A percentile compares a stretch with the other conserved stretches of the same genome.
phyloP scores from a whole-genome alignment of 208 protist species.

The Angomonas deanei region DNA sequence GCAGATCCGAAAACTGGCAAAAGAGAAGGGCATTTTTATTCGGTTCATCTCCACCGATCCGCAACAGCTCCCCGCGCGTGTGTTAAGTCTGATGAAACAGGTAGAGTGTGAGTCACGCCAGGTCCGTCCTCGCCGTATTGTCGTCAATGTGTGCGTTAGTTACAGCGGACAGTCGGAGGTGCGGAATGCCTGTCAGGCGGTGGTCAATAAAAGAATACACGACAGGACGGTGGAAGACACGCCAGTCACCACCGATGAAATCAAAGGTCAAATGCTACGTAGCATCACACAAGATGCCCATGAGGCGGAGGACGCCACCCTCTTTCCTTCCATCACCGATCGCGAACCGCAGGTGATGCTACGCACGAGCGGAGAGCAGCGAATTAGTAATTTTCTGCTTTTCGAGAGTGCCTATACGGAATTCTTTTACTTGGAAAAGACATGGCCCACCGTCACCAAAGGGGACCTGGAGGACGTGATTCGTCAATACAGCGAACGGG shows the following conservation, averaged over 20 bases:
- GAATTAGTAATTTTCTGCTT: constrained; percentile 85
- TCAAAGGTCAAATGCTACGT: constrained; percentile 72
- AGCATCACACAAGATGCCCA: constrained; percentile 70
- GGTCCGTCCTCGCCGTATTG: constrained; percentile 41
- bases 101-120: constrained; percentile 62
- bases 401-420: constrained; percentile 87
- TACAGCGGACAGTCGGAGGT: constrained; percentile 83
- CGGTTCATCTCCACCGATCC: constrained; percentile 76
- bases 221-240: neutral
- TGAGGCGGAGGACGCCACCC: constrained; percentile 44
- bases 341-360: constrained; percentile 78
- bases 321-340: constrained; percentile 24
- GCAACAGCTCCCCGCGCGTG: constrained; percentile 34
- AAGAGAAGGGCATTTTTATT: constrained; percentile 72
- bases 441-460: constrained; percentile 70
- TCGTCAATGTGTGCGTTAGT: constrained; percentile 85
- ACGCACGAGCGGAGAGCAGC: constrained; percentile 80
- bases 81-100: constrained; percentile 53
- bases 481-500: constrained; percentile 33
- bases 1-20: constrained; percentile 39
- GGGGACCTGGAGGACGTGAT: constrained; percentile 44
- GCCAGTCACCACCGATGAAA: constrained; percentile 39
- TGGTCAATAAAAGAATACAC: constrained; percentile 21
- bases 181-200: constrained; percentile 47
- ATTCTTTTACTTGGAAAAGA: constrained; percentile 67